phyloP scores from a whole-genome alignment of 345 rosid genomes.

The Gynandropsis gynandra region DNA sequence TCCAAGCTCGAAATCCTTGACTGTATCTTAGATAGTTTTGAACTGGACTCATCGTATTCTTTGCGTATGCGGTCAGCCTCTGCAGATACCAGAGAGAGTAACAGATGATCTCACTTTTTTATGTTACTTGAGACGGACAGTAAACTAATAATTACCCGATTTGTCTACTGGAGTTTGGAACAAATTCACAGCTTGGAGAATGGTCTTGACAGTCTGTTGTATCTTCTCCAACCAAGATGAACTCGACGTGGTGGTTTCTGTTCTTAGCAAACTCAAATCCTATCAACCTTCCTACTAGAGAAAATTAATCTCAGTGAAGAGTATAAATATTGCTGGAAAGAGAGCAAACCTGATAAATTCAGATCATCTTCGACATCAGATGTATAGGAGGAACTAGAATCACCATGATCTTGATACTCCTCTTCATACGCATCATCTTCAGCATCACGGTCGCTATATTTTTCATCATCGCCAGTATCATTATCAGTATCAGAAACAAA shows the following conservation, averaged over 20 bases:
- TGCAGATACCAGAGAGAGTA: constrained; percentile 30
- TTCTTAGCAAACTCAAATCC: constrained; percentile 7
- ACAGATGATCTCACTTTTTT: constrained; percentile 7
- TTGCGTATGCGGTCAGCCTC: constrained; percentile 77
- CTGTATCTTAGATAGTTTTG: constrained; percentile 70
- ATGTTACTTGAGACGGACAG: not conserved
- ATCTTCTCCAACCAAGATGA: constrained; percentile 85
- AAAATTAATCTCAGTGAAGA: constrained; percentile 1
- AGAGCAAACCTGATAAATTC: constrained; percentile 52
- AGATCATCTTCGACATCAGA: constrained; percentile 45
- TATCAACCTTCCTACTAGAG: constrained; percentile 11
- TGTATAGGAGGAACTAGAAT: constrained; percentile 42
- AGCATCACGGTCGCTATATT: constrained; percentile 44
- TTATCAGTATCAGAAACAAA: constrained; percentile 68
- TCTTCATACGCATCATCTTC: constrained; percentile 54
- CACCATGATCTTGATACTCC: constrained; percentile 44
- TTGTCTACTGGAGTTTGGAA: constrained; percentile 67
- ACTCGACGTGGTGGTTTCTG: constrained; percentile 45
- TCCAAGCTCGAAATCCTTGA: constrained; percentile 78
- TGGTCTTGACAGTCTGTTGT: constrained; percentile 45
- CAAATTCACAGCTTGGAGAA: constrained; percentile 67
- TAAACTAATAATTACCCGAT: constrained; percentile 43
- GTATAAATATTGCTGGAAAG: constrained; percentile 9
- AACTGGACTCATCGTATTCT: constrained; percentile 71
- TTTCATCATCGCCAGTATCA: constrained; percentile 39